Evolutionary conservation across 768 basidiomycete species (phyloP), one percentile per base, ranked within the genome.

Genomic region (Rhizopogon rudus): DNA sequence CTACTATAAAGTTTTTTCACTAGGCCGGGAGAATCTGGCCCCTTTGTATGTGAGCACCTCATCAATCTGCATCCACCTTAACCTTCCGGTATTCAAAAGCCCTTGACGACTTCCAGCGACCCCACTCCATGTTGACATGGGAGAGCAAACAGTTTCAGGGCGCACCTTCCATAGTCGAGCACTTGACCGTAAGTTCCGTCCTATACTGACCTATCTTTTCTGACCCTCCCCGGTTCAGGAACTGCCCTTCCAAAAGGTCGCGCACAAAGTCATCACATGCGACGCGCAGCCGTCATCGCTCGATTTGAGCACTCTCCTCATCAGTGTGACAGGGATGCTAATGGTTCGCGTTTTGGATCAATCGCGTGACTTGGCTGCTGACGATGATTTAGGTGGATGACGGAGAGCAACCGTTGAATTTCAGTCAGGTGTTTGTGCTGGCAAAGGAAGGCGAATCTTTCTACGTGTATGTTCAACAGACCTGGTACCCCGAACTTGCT

Each of bases 361-460:
- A 29, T 50, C 40, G 2, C 28, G 42, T 35, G 10, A 31, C 45
- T 17, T 56, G 44, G 44, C 57, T 56, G 31, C 45, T 44, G 22
- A 28, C 35, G 6, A n/a, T 17, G 49, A 52, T 33, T 35, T 61
- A 93, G 91, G 84, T 98, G 60, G 95, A 98, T 62, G 91, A 89
- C 58, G 78, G 77, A 59, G 42, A 72, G 55, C 89, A 90, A 61
- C 84, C 91, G n/a, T 75, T 99, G 54, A 85, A 83, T 64, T 99
- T 91, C 77, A 91, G 86, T 60, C 97, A 99, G 73, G 77, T 84
- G 59, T 99, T 99, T 84, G 93, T 96, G 61, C 83, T 99, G 55
- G 79, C 91, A 52, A 86, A 82, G 28, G 91, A 95, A 2, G 82
- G 77, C 5, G 63, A 60, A 17, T 82, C 82, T 61, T 95, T 88